Conservation (phyloP, 1,284 basidiomycete genomes). For the Tilletia horrida region DNA sequence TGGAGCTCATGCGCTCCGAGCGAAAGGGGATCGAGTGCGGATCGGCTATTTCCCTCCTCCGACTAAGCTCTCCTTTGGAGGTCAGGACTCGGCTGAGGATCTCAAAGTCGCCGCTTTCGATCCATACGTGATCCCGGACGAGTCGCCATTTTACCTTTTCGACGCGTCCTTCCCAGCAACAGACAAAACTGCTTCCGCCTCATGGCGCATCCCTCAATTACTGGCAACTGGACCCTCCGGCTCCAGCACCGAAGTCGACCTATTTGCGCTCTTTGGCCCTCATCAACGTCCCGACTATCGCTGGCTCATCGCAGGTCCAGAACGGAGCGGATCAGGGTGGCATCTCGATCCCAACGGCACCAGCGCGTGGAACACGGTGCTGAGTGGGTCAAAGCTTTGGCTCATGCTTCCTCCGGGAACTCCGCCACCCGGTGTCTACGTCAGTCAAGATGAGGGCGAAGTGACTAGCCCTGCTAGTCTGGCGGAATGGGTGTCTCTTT, state of each 20-base stretch:
- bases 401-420: constrained; percentile 57
- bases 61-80: background rate
- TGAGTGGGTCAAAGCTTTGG: constrained; percentile 56
- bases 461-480: constrained; percentile 55
- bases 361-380: constrained; percentile 58
- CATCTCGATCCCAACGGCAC: constrained; percentile 57
- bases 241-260: constrained; percentile 27
- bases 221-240: constrained; percentile 21
- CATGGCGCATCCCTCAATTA: constrained; percentile 36
- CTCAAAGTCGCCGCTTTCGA: constrained; percentile 31
- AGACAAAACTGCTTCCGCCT: constrained; percentile 31
- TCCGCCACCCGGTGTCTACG: constrained; percentile 57
- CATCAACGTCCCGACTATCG: constrained; percentile 42
- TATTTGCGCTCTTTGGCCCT: constrained; percentile 42
- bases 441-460: constrained; percentile 54
- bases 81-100: background rate
- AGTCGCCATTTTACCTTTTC: constrained; percentile 51
- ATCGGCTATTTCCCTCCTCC: constrained; percentile 7
- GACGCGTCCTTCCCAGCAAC: constrained; percentile 39
- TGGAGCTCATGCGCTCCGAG: constrained; percentile 20
- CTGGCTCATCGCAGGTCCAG: constrained; percentile 50
- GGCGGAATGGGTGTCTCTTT: constrained; percentile 57
- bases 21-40: background rate
- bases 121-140: constrained; percentile 42
- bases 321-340: constrained; percentile 45